Evolutionary conservation across 2,329 filamentous ascomycete genomes (phyloP), one percentile per base, ranked within the genome.

Genomic region (Fusarium phyllophilum): DNA sequence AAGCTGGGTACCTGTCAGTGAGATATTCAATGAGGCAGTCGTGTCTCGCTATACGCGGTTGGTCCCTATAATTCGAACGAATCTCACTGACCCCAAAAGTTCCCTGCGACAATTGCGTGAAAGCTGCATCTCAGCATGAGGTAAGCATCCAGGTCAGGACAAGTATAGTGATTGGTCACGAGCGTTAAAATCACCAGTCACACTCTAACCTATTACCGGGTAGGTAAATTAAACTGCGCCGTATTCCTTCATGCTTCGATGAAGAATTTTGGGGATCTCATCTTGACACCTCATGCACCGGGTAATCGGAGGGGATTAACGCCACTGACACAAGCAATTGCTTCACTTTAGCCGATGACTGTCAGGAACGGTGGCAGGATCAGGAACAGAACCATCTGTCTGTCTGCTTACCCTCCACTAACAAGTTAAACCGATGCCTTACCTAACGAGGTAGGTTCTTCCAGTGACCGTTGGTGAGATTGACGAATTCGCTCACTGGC

Each of bases 401-500:
- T 41, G 18, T 34, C 22, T 60, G 33, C 44, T 55, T 57, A 58
- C 56, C 33, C 38, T 56, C 56, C 44, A 61, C 24, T 63, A 54
- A 42, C 31, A 52, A 41, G 36, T 62, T 56, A 49, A 55, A 55
- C 49, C 36, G 57, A 49, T 62, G 55, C 61, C 63, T 74, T 72
- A 42, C 72, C 72, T 46, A 74, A 74, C 67, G 46, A 17, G 59
- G 72, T 52, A 74, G 68, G 72, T 65, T 57, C 59, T 62, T 62
- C 57, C 46, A 36, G 55, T 41, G 36, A 56, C 39, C 52, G 34
- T 49, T 58, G 46, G 38, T 49, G 49, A 68, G 67, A 60, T 68
- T 65, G 71, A 68, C 55, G 64, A 58, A 67, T 58, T 72, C 29
- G 57, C 59, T 65, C 67, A 70, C 58, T 58, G 67, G 48, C 49